phyloP scores from a whole-genome alignment of 2,329 filamentous ascomycete genomes.

The Sporothrix phasma region DNA sequence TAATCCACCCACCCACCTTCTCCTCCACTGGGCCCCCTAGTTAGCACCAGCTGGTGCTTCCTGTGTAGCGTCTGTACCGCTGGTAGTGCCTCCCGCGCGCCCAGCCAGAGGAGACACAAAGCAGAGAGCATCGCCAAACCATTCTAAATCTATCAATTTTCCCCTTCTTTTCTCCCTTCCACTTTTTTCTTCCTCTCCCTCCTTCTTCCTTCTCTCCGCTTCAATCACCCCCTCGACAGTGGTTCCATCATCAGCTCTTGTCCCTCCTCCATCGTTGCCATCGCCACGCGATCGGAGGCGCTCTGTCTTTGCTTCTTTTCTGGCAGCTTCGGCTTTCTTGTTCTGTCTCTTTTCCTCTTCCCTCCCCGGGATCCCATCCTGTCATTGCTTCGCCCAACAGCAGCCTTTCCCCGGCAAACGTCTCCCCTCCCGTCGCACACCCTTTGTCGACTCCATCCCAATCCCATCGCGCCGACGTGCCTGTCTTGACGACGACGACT shows the following conservation, averaged over 20 bases:
- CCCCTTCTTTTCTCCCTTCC: conserved; percentile 9
- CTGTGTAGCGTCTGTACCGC: conserved; percentile 4
- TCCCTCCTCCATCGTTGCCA: conserved; percentile 3
- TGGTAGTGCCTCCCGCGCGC: conserved; percentile 11
- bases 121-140: conserved; percentile 15
- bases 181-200: neutral
- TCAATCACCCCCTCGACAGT: conserved; percentile 2
- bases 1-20: conserved; percentile 3
- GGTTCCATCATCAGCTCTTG: neutral
- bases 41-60: neutral
- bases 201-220: neutral
- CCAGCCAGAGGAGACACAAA: conserved; percentile 7
- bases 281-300: neutral
- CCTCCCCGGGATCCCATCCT: neutral
- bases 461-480: neutral
- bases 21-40: conserved; percentile 11
- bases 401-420: neutral
- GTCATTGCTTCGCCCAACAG: neutral
- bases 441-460: neutral
- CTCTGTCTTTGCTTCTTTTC: neutral
- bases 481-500: conserved; percentile 1
- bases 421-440: neutral
- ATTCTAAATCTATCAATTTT: conserved; percentile 8
- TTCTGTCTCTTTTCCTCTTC: neutral
- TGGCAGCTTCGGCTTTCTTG: neutral